Base-by-base conservation (phyloP, 192 early-diverging fungal species). In the Geranomyces variabilis region DNA sequence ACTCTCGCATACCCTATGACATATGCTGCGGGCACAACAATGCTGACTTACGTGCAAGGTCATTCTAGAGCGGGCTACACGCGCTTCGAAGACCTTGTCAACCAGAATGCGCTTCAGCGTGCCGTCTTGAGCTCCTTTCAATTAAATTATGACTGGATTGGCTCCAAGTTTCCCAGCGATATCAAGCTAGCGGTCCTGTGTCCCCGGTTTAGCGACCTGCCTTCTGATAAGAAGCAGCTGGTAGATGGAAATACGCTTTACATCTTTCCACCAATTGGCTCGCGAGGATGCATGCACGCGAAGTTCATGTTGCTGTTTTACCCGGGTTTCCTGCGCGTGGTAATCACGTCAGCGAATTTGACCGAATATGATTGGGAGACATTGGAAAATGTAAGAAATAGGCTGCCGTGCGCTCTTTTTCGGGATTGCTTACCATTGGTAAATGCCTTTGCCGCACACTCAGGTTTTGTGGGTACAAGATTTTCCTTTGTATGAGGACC, bases 321-420 rank as follows among this genome's bases (percentile, higher is more conserved):
- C 48, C 49, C 59, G 21, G 41, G 34, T 3, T 73, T 44, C 47
- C 46, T 80, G 28, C 51, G 78, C 21, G 74, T 80, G n/a, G 74
- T 73, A 21, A 51, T 80, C 24, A 47, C 61, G 17, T 62, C 55
- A 15, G 78, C 78, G 33, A 80, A 80, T 70, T 49, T 80, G 53
- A 71, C 77, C 13, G 56, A 70, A 24, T 73, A 80, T 63, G 78
- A 80, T 65, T 80, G 78, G 78, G 49, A 73, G 22, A 8, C 22
- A 17, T 47, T 76, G 28, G 78, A 80, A 46, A 80, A 80, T 61
- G 67, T 80, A 9, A 45, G n/a, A n/a, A n/a, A n/a, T n/a, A n/a
- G n/a, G n/a, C n/a, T n/a, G n/a, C n/a, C n/a, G n/a, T n/a, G n/a
- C n/a, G 73, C 5, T 64, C 61, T 21, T 9, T 55, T 5, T 69